Percentiles rank a stretch among this genome's conserved stretches.
Evolutionary conservation across 2,329 filamentous ascomycete species (phyloP).

Genomic region (Purpureocillium lavendulum): DNA sequence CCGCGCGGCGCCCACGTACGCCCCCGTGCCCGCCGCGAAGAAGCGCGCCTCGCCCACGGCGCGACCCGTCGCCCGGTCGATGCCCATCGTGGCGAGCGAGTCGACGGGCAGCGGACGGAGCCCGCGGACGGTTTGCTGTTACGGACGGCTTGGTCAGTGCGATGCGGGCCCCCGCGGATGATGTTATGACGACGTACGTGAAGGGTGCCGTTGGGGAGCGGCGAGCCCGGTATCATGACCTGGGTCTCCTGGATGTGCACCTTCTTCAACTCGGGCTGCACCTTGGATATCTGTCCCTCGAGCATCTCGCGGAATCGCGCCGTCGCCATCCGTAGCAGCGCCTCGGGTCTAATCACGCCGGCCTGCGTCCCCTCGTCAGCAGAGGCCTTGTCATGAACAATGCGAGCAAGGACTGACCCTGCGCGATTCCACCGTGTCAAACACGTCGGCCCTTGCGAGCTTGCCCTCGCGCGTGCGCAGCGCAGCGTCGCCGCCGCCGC

Average conservation of each 20-base stretch:
- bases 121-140: conserved; percentile 17
- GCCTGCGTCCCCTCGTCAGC: background rate
- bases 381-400: too few species aligned
- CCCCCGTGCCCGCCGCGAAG: conserved; percentile 14
- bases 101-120: conserved; percentile 14
- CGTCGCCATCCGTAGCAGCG: conserved; percentile 7
- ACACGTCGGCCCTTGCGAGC: conserved; percentile 2
- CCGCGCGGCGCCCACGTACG: conserved; percentile 10
- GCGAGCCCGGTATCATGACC: conserved; percentile 6
- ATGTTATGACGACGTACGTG: too few species aligned
- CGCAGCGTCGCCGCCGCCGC: background rate
- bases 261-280: background rate
- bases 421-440: conserved; percentile 4
- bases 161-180: too few species aligned
- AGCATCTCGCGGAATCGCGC: conserved; percentile 5
- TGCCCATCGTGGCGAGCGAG: conserved; percentile 10
- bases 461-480: conserved; percentile 1
- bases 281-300: conserved; percentile 2
- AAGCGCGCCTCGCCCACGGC: conserved; percentile 10
- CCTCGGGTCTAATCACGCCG: conserved; percentile 7
- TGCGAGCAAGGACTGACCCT: too few species aligned
- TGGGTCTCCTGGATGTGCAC: conserved; percentile 6
- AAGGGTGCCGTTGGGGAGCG: too few species aligned
- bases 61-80: background rate
- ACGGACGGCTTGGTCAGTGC: background rate